A percentile compares a stretch with the other conserved stretches of the same genome.
Conservation (phyloP, 306 rosid genomes). For the Cucumis sativus region DNA sequence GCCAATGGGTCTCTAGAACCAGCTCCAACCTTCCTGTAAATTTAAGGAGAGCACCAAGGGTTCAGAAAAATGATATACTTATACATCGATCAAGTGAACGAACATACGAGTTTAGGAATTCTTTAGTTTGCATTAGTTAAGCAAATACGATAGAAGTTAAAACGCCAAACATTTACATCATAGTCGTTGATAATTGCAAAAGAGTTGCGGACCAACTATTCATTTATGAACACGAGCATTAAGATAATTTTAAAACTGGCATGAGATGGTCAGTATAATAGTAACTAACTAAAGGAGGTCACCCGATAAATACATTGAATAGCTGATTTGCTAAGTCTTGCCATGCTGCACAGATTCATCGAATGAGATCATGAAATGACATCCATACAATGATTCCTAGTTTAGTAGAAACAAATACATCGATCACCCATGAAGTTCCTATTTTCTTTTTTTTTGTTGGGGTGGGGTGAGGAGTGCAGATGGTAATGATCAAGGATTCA, state of each 20-base stretch:
- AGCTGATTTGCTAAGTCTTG: background rate
- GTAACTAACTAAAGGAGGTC: background rate
- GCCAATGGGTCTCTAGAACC: constrained; percentile 59
- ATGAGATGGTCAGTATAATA: background rate
- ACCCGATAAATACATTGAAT: background rate
- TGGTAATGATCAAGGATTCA: background rate
- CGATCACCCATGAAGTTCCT: background rate
- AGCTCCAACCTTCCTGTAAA: constrained; percentile 70
- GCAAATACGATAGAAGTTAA: background rate
- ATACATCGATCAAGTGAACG: background rate
- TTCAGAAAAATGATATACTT: background rate
- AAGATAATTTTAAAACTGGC: background rate
- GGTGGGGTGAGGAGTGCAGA: background rate
- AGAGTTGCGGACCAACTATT: background rate
- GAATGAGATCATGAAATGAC: background rate
- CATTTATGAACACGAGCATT: background rate
- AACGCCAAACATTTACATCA: background rate
- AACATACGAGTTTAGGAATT: background rate
- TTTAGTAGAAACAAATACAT: background rate
- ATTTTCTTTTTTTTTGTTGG: background rate
- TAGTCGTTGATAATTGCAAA: background rate
- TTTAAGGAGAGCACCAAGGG: background rate
- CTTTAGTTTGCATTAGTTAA: background rate
- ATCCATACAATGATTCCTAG: background rate
- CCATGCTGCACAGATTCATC: background rate